These are phyloP conservation scores for Acanthamoeba polyphaga DNA, from an alignment of 208 protist species.

Conservation along the genomic window DNA sequence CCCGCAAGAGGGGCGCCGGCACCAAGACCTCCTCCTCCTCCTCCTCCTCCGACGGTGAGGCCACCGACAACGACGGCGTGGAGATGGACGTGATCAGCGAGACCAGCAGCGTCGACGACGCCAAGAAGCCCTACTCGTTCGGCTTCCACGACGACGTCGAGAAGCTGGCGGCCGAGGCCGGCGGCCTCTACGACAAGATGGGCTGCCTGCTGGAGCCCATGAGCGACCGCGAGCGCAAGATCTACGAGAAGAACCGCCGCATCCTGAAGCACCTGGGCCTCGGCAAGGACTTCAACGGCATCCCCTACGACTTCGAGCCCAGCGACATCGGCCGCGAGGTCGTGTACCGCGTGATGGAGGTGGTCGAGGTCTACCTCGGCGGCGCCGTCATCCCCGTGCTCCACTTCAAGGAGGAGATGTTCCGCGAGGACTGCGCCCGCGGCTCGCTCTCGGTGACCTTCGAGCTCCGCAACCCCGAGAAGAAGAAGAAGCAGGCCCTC, in stretches of 20 bases:
- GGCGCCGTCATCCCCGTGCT: slow-evolving; percentile 61
- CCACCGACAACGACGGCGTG: neutral
- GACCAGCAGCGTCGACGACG: neutral
- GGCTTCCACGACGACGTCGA: neutral
- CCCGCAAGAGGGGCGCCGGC: neutral
- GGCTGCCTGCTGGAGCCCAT: slow-evolving; percentile 47
- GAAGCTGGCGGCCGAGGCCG: slow-evolving; percentile 18
- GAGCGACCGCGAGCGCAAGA: slow-evolving; percentile 47
- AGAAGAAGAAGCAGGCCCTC: neutral
- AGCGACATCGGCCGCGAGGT: slow-evolving; percentile 68
- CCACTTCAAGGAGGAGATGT: slow-evolving; percentile 75
- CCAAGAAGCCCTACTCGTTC: neutral
- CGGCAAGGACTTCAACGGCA: slow-evolving; percentile 66
- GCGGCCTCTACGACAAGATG: slow-evolving; percentile 42
- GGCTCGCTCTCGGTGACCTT: slow-evolving; percentile 60
- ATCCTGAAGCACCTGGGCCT: slow-evolving; percentile 67
- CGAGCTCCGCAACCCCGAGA: slow-evolving; percentile 57
- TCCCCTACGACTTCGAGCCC: slow-evolving; percentile 68
- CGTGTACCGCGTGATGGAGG: slow-evolving; percentile 62
- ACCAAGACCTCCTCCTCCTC: neutral
- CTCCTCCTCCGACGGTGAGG: neutral
- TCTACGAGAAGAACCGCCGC: slow-evolving; percentile 73
- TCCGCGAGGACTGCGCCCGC: slow-evolving; percentile 68
- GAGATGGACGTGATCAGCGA: neutral
- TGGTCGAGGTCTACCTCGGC: slow-evolving; percentile 66